Evolutionary conservation across 352 stramenopile species (phyloP), one percentile per base, ranked within the genome.

Genomic region (Phytophthora pistaciae): DNA sequence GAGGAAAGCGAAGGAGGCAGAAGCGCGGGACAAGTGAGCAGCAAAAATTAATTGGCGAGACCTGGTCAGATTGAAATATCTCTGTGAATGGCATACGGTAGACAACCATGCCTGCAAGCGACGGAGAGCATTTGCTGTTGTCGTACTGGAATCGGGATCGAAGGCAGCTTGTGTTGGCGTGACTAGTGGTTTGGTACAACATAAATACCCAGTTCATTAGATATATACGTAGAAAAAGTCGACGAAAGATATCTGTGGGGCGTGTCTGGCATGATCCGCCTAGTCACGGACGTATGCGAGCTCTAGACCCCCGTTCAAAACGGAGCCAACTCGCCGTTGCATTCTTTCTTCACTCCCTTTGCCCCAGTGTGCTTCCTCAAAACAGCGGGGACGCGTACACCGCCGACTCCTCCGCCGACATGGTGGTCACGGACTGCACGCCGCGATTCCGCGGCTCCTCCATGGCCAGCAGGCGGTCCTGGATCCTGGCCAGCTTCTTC

Each of bases 401-500:
- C 18, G 75, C 70, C 56, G 67, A 31, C 29, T 72, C 63, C 1
- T 75, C 67, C 2, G 27, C 29, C 11, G 57, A 62, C 33, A 78
- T 75, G 64, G 84, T 83, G 63, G 61, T 38, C 29, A 74, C 67
- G 46, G 61, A 71, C 50, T 61, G 74, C 33, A 68, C 74, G 10
- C 60, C 70, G 14, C 64, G 79, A 76, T 77, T 78, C 18, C 65
- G 67, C 49, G 84, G 65, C 23, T 87, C 66, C 61, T 92, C 92
- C 61, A 96, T 83, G 20, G 80, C 68, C 54, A 91, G 56, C 29
- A 94, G 75, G 1, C 87, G 83, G 40, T 84, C 74, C 57, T 93
- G 75, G 52, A 96, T 96, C 31, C 79, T 74, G 72, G 82, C 72
- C 27, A 96, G 63, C 60, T 94, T 94, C 42, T 80, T 72, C 63